Evolutionary conservation across 1,284 basidiomycete genomes (phyloP), one percentile per base, ranked within the genome.

Genomic region (Fomitopsis pinicola): DNA sequence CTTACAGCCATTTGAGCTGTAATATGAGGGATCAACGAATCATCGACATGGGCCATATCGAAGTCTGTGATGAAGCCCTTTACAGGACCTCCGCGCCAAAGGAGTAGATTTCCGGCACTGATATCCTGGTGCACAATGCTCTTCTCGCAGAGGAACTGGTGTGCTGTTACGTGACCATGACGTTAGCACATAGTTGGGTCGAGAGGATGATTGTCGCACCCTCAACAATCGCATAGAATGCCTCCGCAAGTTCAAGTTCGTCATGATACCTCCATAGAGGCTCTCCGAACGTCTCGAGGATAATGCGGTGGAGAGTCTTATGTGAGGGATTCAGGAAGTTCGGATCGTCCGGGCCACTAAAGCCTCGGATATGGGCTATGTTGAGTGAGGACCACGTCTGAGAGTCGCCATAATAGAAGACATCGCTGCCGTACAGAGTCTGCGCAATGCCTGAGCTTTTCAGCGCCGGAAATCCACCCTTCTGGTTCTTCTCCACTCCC

Each of bases 391-490:
- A 1, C 48, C 48, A 50, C 12, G 48, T 50, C 28, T 50, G 30
- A n/a, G n/a, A n/a, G 5, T 6, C 6, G 30, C 28, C 4, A 3
- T 6, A 10, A 50, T 33, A 50, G 28, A 14, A 50, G n/a, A 59
- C 63, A 17, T 64, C 63, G 14, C 17, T 55, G 2, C 63, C 63
- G 5, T n/a, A 15, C 10, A 55, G 36, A 26, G 15, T 36, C 15
- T 55, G 42, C 6, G 60, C 54, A 3, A 61, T 42, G 2, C 63
- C 60, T 2, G 46, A 48, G 2, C 45, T 28, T 28, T 2, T 14
- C 45, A 10, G 45, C 12, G 1, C 26, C 45, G 19, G n/a, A 14
- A 38, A 5, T 2, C 9, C 14, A 15, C 10, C 38, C 9, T 38
- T 38, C 38, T 38, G 10, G 38, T 2, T 15, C 38, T 38, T 38